Conservation (phyloP, 164 flowering plant genomes). For the Litsea cubeba region DNA sequence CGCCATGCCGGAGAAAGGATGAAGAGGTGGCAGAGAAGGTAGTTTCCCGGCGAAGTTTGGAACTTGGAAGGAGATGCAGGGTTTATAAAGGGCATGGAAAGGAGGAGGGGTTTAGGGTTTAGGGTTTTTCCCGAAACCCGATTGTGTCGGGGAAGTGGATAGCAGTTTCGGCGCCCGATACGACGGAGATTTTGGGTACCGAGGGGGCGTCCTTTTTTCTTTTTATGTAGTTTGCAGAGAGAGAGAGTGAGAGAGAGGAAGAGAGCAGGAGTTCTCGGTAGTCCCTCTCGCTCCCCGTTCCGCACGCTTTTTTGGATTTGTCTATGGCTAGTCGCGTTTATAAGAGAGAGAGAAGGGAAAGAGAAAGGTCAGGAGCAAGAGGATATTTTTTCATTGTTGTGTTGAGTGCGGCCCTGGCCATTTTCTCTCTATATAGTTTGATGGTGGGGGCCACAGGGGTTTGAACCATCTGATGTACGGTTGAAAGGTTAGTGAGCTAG, state of each 20-base stretch:
- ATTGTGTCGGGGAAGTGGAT: conserved; percentile 16
- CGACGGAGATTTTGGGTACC: conserved; percentile 8
- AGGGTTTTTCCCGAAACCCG: conserved; percentile 6
- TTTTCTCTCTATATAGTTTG: too few relatives aligned
- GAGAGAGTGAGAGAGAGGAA: background rate
- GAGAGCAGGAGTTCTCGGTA: background rate
- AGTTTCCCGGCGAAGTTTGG: background rate
- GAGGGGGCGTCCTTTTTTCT: background rate
- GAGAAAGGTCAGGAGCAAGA: background rate
- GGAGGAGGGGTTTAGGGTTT: conserved; percentile 9
- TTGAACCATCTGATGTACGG: too few relatives aligned
- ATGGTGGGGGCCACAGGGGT: too few relatives aligned
- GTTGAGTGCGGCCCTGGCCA: too few relatives aligned
- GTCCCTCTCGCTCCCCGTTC: conserved; percentile 1
- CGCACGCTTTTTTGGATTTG: background rate
- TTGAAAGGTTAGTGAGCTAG: too few relatives aligned
- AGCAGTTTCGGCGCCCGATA: conserved; percentile 18
- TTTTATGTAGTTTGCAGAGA: background rate
- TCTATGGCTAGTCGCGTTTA: conserved; percentile 3
- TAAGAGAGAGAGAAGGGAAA: conserved; percentile 1
- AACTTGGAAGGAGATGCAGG: conserved; percentile 5
- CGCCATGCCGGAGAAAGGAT: conserved; percentile 37
- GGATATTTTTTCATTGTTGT: background rate
- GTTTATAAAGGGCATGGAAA: conserved; percentile 7
- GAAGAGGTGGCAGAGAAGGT: background rate